Evolutionary conservation across 148 eudicot species (phyloP), one percentile per base, ranked within the genome.

Genomic region (Silene latifolia): DNA sequence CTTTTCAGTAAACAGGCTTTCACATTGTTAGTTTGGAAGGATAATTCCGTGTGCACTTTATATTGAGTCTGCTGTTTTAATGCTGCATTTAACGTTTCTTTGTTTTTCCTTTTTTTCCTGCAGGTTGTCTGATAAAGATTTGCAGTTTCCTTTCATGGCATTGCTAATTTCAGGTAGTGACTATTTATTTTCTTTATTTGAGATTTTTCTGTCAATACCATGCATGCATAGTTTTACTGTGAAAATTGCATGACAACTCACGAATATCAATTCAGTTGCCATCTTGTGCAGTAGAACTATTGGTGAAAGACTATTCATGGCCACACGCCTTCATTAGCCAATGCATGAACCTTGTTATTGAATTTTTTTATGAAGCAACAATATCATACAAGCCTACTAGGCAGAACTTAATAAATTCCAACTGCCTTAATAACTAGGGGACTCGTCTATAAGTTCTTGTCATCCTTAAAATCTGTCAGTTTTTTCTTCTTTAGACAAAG

Each of bases 121-220:
- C 86, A 95, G 99, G 89, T 79, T 95, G 86, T 79, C 81, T 20
- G 86, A 90, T 74, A 78, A 71, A 71, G 83, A 89, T 60, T 75
- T 95, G 71, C 85, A 89, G 77, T 95, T 95, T 80, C 99, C 99
- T 65, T 95, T 95, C 79, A 78, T 95, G 85, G 94, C 87, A 27
- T 78, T 92, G 77, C 99, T 95, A 71, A 84, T 95, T 68, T 95
- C 98, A 88, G 98, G 98, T 91, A 84, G 75, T 79, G 75, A 67
- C 25, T 65, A 9, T 58, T 27, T 32, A 21, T 57, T 54, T 72
- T 75, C 23, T 18, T 62, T 71, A 23, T 35, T 54, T 4, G 13
- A 27, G 20, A 0, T 8, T 46, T 73, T 39, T 66, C 60, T 44
- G 46, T 72, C 51, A n/a, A 72, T 7, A 23, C 12, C 23, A 18